Evolutionary conservation across 176 grass and related monocot species (phyloP).

Genomic region (Avena atlantica): DNA sequence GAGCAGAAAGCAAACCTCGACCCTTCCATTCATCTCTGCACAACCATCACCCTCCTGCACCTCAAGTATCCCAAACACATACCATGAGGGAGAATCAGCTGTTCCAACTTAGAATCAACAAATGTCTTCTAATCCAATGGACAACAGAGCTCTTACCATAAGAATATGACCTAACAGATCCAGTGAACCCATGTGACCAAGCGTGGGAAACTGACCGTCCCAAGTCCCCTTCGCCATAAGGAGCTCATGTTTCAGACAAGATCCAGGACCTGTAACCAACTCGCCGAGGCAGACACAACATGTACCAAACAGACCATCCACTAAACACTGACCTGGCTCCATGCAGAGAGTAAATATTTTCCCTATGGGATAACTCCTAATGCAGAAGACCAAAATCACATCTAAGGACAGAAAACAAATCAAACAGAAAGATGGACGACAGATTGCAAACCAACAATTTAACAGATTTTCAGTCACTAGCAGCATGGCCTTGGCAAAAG

Average conservation of each 20-base stretch:
- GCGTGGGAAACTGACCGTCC: not conserved
- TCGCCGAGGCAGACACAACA: not conserved
- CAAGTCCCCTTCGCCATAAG: not conserved
- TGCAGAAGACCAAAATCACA: not conserved
- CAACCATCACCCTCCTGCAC: not conserved
- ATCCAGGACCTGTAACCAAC: not conserved
- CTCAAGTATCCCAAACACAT: conserved; percentile 1
- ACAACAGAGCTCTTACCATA: not conserved
- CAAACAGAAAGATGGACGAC: not conserved
- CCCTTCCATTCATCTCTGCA: not conserved
- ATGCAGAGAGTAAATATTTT: not conserved
- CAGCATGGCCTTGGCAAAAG: not conserved
- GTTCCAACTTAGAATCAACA: not conserved
- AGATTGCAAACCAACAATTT: not conserved
- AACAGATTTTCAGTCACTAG: not conserved
- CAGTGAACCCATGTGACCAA: not conserved
- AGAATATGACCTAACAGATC: not conserved
- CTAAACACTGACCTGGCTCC: not conserved
- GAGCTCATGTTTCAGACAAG: not conserved
- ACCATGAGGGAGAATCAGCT: not conserved
- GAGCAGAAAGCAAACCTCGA: conserved; percentile 37
- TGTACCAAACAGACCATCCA: not conserved
- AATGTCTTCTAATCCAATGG: not conserved
- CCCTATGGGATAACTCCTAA: not conserved
- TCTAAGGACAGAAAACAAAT: not conserved